Evolutionary conservation across 2,329 filamentous ascomycete species (phyloP).

Genomic region (Trichocomaceae sp.): DNA sequence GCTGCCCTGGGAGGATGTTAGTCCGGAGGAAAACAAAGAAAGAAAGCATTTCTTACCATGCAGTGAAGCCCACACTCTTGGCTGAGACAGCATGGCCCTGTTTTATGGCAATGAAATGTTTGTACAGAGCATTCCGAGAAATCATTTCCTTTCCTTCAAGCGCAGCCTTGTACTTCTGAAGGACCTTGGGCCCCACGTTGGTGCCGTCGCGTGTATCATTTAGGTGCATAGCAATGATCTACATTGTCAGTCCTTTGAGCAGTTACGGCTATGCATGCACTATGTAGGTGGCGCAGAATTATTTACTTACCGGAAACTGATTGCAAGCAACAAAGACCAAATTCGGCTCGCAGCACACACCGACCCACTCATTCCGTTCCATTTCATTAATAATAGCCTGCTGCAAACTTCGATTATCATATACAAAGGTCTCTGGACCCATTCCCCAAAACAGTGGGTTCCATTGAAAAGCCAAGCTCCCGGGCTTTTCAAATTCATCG

Average conservation of each 20-base stretch:
- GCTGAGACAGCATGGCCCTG: constrained; percentile 21
- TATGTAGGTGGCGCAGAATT: too few relatives aligned
- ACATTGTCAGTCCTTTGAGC: not conserved
- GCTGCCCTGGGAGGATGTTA: constrained; percentile 18
- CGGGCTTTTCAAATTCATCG: constrained; percentile 31
- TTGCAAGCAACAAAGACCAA: constrained; percentile 30
- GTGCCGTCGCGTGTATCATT: constrained; percentile 33
- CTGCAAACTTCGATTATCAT: constrained; percentile 30
- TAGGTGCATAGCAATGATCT: constrained; percentile 34
- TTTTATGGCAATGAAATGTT: constrained; percentile 21
- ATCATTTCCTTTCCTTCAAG: constrained; percentile 28
- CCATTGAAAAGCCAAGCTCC: constrained; percentile 33
- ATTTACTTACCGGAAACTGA: constrained; percentile 35
- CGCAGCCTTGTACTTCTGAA: constrained; percentile 34
- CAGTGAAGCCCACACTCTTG: constrained; percentile 19
- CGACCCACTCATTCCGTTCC: constrained; percentile 35
- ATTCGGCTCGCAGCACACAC: constrained; percentile 42
- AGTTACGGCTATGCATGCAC: not conserved
- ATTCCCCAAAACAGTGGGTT: constrained; percentile 36
- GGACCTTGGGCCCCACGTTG: constrained; percentile 23
- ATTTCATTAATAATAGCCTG: constrained; percentile 31
- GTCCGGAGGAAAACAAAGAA: not conserved
- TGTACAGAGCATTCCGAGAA: constrained; percentile 21
- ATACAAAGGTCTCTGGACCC: constrained; percentile 31
- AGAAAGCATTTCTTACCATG: constrained; percentile 22